Evolutionary conservation across 1,284 basidiomycete genomes (phyloP).

Genomic region (Austroboletus novae-zelandiae): DNA sequence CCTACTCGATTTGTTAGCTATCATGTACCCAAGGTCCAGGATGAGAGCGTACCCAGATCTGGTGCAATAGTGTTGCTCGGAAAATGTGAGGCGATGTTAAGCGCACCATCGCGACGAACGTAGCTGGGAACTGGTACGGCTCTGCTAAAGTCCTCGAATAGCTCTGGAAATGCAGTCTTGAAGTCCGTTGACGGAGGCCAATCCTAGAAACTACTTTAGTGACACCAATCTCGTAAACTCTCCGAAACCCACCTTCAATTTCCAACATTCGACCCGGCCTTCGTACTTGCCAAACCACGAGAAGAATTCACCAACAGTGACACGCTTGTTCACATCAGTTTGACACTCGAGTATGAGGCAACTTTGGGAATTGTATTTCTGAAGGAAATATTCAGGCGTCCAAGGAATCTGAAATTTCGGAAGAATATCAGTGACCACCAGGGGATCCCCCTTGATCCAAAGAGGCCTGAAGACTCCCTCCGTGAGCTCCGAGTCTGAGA

Average conservation of each 20-base stretch:
- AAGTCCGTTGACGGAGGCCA: constrained; percentile 91
- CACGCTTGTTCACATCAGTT: constrained; percentile 58
- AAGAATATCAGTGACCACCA: constrained; percentile 70
- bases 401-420: constrained; percentile 67
- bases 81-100: constrained; percentile 88
- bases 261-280: constrained; percentile 60
- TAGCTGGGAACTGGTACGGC: constrained; percentile 87
- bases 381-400: constrained; percentile 80
- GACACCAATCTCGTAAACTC: neutral
- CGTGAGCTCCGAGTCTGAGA: constrained; percentile 52
- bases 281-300: constrained; percentile 69
- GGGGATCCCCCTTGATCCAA: constrained; percentile 72
- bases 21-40: neutral
- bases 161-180: constrained; percentile 75
- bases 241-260: constrained; percentile 66
- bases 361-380: constrained; percentile 61
- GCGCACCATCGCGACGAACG: constrained; percentile 82
- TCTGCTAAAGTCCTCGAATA: constrained; percentile 85
- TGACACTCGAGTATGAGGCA: constrained; percentile 84
- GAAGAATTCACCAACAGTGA: constrained; percentile 81
- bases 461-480: constrained; percentile 63
- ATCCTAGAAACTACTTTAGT: constrained; percentile 53
- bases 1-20: constrained; percentile 46
- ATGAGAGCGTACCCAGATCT: constrained; percentile 65
- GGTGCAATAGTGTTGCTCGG: constrained; percentile 81